phyloP scores from a whole-genome alignment of 2,329 filamentous ascomycete genomes.

The Epichloe aotearoae region DNA sequence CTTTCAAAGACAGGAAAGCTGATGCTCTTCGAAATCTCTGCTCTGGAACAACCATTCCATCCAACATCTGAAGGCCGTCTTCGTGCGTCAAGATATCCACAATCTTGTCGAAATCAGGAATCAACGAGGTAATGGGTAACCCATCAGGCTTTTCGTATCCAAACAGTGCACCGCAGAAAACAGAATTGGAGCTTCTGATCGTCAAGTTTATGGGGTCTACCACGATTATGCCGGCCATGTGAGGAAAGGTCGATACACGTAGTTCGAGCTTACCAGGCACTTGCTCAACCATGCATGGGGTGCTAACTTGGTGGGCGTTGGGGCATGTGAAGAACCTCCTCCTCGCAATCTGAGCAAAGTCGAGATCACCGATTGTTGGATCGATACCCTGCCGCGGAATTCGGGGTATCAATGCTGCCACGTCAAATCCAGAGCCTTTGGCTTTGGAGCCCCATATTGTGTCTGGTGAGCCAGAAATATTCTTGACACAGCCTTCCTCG shows the following conservation, averaged over 20 bases:
- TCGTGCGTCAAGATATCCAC: conserved; percentile 72
- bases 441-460: conserved; percentile 73
- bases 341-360: conserved; percentile 61
- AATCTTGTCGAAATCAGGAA: conserved; percentile 79
- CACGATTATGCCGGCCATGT: conserved; percentile 94
- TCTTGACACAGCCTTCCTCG: conserved; percentile 60
- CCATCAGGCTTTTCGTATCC: conserved; percentile 77
- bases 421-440: conserved; percentile 53
- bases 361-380: conserved; percentile 56
- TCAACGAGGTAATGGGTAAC: conserved; percentile 61
- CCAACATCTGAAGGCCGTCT: conserved; percentile 68
- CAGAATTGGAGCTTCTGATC: conserved; percentile 86
- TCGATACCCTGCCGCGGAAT: conserved; percentile 66
- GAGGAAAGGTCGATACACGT: conserved; percentile 84
- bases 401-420: conserved; percentile 67
- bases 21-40: conserved; percentile 87
- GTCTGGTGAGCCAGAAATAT: conserved; percentile 60
- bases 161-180: conserved; percentile 86
- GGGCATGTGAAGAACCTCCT: conserved; percentile 75
- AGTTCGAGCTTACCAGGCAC: conserved; percentile 57
- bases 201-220: conserved; percentile 65
- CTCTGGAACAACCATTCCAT: conserved; percentile 94
- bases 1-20: conserved; percentile 68
- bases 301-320: conserved; percentile 62
- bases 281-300: conserved; percentile 72